These are phyloP conservation scores for Candida caryicola DNA, from an alignment of 805 yeast genomes.

Conservation along the genomic window DNA sequence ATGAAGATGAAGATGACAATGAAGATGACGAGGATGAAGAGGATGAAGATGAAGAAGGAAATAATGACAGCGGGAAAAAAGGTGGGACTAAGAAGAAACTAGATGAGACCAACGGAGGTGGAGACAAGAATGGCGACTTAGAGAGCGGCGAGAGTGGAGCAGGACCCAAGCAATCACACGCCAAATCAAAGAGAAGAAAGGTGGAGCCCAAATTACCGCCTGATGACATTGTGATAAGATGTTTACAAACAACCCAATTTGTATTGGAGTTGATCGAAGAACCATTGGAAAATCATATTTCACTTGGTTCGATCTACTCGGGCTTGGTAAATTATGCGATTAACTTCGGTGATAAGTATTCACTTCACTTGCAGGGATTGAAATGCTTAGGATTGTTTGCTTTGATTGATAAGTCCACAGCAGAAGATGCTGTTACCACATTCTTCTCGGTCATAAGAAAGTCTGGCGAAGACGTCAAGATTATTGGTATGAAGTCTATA, in stretches of 20 bases:
- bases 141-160: conserved; percentile 26
- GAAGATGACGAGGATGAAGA: conserved; percentile 38
- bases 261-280: conserved; percentile 66
- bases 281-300: conserved; percentile 61
- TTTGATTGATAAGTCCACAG: conserved; percentile 50
- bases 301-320: conserved; percentile 66
- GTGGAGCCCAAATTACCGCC: conserved; percentile 43
- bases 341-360: conserved; percentile 41
- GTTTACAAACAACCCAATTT: conserved; percentile 65
- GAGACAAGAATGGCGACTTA: conserved; percentile 20
- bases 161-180: conserved; percentile 22
- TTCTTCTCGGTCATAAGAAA: conserved; percentile 68
- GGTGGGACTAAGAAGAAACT: conserved; percentile 33
- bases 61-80: conserved; percentile 25
- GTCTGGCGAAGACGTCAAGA: conserved; percentile 59
- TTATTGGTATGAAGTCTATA: conserved; percentile 64
- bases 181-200: conserved; percentile 28
- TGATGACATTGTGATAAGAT: conserved; percentile 52
- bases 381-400: conserved; percentile 79
- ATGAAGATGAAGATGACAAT: conserved; percentile 20
- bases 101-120: conserved; percentile 17
- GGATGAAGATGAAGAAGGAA: conserved; percentile 12
- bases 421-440: conserved; percentile 56
- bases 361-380: conserved; percentile 61
- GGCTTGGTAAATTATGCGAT: conserved; percentile 80